Evolutionary conservation across 2,329 filamentous ascomycete genomes (phyloP).

Genomic region (Aurifilum marmelostoma): DNA sequence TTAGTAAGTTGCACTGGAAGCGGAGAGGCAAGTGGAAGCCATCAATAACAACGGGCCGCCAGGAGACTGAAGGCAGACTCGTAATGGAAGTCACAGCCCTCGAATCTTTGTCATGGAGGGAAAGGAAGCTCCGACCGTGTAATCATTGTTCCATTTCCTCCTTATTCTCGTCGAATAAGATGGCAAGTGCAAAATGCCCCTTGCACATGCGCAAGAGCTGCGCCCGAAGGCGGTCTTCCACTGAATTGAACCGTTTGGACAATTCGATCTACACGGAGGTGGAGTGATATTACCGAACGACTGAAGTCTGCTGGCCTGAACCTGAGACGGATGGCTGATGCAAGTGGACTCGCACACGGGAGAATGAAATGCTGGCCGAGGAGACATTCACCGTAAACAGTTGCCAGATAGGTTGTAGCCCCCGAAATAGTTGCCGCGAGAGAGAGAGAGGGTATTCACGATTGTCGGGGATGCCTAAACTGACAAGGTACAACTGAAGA

Average conservation of each 20-base stretch:
- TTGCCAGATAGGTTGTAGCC: not conserved
- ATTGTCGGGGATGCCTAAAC: conserved; percentile 27
- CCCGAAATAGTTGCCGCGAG: conserved; percentile 7
- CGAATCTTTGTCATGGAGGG: not conserved
- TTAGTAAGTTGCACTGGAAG: not conserved
- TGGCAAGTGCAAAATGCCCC: not conserved
- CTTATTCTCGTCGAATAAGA: not conserved
- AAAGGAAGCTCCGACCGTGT: not conserved
- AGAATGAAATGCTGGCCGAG: not conserved
- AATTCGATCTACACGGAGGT: not conserved
- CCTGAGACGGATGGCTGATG: not conserved
- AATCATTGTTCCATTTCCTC: not conserved
- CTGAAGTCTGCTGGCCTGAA: not conserved
- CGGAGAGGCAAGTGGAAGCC: too few species aligned
- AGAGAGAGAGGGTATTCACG: conserved; percentile 30
- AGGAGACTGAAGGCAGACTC: not conserved
- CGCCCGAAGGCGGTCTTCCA: not conserved
- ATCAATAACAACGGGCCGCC: not conserved
- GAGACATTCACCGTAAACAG: not conserved
- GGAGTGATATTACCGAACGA: too few species aligned
- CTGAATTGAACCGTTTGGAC: not conserved
- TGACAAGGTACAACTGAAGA: conserved; percentile 29
- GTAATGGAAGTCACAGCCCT: not conserved
- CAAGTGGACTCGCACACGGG: not conserved
- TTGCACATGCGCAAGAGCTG: not conserved